A percentile compares a stretch with the other conserved stretches of the same genome.
These are phyloP conservation scores for Scheffersomyces illinoinensis DNA, from an alignment of 1,139 yeast species.

Conservation along the genomic window DNA sequence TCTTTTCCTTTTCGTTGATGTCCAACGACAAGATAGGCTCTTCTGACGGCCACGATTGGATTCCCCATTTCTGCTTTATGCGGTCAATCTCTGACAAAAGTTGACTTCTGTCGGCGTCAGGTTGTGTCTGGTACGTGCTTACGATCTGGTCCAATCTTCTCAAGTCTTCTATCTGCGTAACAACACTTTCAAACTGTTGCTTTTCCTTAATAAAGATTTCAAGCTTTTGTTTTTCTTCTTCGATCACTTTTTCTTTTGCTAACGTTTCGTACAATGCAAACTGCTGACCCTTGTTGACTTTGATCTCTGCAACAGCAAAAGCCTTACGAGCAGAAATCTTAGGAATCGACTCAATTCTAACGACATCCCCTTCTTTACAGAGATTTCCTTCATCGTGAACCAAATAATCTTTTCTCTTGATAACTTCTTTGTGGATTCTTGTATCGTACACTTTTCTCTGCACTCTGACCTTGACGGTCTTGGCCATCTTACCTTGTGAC, in stretches of 20 bases:
- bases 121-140: slow-evolving; percentile 30
- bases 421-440: slow-evolving; percentile 71
- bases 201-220: slow-evolving; percentile 50
- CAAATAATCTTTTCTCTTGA: slow-evolving; percentile 78
- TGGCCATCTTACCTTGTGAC: slow-evolving; percentile 94
- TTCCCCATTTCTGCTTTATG: slow-evolving; percentile 53
- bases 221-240: slow-evolving; percentile 60
- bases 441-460: slow-evolving; percentile 69
- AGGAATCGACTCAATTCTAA: slow-evolving; percentile 87
- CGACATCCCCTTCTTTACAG: slow-evolving; percentile 94
- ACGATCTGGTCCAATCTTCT: slow-evolving; percentile 45
- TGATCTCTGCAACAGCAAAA: slow-evolving; percentile 93
- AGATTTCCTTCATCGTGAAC: slow-evolving; percentile 93
- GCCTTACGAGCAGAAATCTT: slow-evolving; percentile 80
- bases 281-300: slow-evolving; percentile 87
- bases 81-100: slow-evolving; percentile 45
- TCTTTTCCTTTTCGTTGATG: slow-evolving; percentile 34
- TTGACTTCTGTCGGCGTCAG: slow-evolving; percentile 37
- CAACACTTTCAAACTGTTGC: slow-evolving; percentile 33
- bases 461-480: slow-evolving; percentile 92
- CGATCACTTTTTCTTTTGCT: slow-evolving; percentile 64
- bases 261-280: slow-evolving; percentile 77
- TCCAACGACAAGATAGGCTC: slow-evolving; percentile 40
- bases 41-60: slow-evolving; percentile 62
- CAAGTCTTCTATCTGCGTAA: slow-evolving; percentile 50